Base-by-base conservation (phyloP, 192 early-diverging fungal species). In the Entrophospora sp. region DNA sequence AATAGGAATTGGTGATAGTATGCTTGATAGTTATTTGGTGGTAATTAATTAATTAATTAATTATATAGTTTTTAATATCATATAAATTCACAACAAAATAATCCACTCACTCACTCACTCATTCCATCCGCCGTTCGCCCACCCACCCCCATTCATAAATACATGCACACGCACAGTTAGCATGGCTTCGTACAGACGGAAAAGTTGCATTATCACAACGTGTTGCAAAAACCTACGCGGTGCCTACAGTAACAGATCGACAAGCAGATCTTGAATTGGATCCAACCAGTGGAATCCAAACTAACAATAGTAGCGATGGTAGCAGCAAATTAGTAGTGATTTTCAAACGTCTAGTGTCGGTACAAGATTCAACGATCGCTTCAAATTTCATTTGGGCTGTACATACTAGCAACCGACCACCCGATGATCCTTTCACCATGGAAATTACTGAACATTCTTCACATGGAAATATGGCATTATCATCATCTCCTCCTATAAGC, bases 11-110 rank as follows among this genome's bases (percentile, higher is more conserved):
- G 64, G 64, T 6, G 7, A 42, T 6, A 5, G 22, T 43, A 66
- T 66, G 64, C 10, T 18, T 4, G 64, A 36, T 6, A 22, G 30
- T 14, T 66, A 66, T 38, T 35, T 66, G 37, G 34, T 66, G 64
- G 64, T 66, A 55, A 18, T 4, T 55, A 53, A 22, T 55, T 4
- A 12, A 28, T 53, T 8, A 12, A 12, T 16, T 28, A 37, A n/a
- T 16, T 14, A 4, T 25, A 52, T 48, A 45, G 10, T 4, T 5
- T 45, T 32, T 30, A 20, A 25, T 24, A 46, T 32, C 8, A 28
- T 9, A 12, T 55, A 24, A 22, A 38, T 25, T 34, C 14, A 28
- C 24, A 24, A 31, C 12, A 2, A 7, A 25, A 10, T 30, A n/a
- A 35, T 34, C 7, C 31, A 24, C 7, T 35, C n/a, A n/a, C n/a